Base-by-base conservation (phyloP, 768 basidiomycete species). In the Phaeolepiota aurea region DNA sequence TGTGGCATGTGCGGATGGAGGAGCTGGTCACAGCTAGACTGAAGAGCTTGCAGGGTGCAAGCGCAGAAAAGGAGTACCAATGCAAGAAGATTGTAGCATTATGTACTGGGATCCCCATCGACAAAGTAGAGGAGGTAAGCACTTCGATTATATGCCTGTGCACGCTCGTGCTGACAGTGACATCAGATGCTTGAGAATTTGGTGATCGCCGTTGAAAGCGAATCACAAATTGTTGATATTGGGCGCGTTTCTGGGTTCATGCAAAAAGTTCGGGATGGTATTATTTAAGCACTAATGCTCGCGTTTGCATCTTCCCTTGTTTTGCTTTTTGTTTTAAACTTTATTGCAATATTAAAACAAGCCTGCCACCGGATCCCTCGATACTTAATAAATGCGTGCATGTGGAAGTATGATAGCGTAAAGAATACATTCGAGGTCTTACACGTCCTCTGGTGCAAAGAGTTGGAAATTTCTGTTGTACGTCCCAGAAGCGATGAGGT, bases 381-480 rank as follows among this genome's bases (percentile, higher is more conserved):
- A 31, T 28, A 7, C n/a, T 28, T 28, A 28, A 28, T 28, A 7
- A 7, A 28, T 28, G 25, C 7, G 25, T 28, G 7, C 25, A 28
- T 28, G 25, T n/a, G 7, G n/a, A 28, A 28, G n/a, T 7, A n/a
- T 28, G 25, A 7, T n/a, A 28, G 7, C n/a, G 7, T 7, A 28
- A 28, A 7, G 7, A 7, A 35, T 14, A 16, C 7, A 15, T 7
- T 5, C 38, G 7, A 42, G 64, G 39, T 56, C 47, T 15, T 52
- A 63, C 34, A 68, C 52, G 53, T 76, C 81, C 49, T 91, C 89
- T 3, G 85, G 82, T 5, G 87, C 79, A 59, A 88, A 97, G 43
- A 97, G 66, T 57, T 97, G 93, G 72, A 90, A 96, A 62, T 87
- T 91, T 44, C 93, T 74, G 62, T 90, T 93, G 59, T 89, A 94